Base-by-base conservation (phyloP, 371 early-diverging fungal genomes). In the Apophysomyces variabilis region DNA sequence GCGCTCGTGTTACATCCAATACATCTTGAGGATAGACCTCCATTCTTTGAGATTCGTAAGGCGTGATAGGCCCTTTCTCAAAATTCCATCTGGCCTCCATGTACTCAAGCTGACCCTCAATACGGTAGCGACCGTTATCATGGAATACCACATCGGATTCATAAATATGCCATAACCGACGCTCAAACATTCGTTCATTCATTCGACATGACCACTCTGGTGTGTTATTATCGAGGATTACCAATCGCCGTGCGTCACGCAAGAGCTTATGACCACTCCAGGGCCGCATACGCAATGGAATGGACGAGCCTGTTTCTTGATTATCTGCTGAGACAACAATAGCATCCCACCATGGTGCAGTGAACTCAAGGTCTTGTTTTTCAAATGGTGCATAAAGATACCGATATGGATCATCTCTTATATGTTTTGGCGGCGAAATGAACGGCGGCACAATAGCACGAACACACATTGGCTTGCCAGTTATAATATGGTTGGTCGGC, bases 1-100 rank as follows among this genome's bases (percentile, higher is more conserved):
- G 3, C 32, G 32, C 32, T 26, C 32, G 32, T n/a, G 32, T 7
- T 9, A 46, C 65, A 38, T 21, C 43, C 37, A 57, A 9, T 16
- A 21, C 39, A 39, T 36, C 38, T n/a, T 26, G 37, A 3, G 61
- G 71, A 16, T 66, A 61, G 11, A 81, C 68, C n/a, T 69, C 66
- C 32, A 83, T 21, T 5, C 47, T 18, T 26, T 67, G 56, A 6
- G 85, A 78, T 7, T 60, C 44, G 16, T 84, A 86, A 3, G 77
- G 68, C 41, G 75, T 67, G 8, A 80, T 70, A 46, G 82, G 74
- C 0, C 74, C 78, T 26, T 57, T 67, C 61, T 83, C 84, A 50
- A 83, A 76, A 47, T 86, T 86, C 76, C 85, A 86, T 14, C 66
- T 21, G 2, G 72, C 85, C 36, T 79, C 78, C 7, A 75, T 66